A percentile compares a stretch with the other conserved stretches of the same genome.
These are phyloP conservation scores for Aspergillus sp. DNA, from an alignment of 2,329 filamentous ascomycete species.

Conservation along the genomic window DNA sequence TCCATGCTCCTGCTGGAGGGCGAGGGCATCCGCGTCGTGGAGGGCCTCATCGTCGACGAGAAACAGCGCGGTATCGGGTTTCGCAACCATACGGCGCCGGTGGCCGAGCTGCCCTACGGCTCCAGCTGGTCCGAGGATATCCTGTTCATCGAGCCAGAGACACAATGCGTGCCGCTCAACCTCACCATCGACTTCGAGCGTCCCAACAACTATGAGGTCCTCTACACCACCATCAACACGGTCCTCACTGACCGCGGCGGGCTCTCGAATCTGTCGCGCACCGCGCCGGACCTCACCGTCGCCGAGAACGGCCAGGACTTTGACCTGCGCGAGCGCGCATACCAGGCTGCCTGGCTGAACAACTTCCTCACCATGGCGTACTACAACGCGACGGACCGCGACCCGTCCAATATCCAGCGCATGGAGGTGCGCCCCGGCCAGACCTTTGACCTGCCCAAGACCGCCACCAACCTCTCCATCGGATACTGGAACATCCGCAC, in stretches of 20 bases:
- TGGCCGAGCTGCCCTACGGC: conserved; percentile 28
- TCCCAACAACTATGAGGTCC: not conserved
- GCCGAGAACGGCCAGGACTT: conserved; percentile 34
- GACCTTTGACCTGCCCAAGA: not conserved
- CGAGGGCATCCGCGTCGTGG: conserved; percentile 33
- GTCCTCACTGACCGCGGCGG: not conserved
- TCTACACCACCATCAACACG: not conserved
- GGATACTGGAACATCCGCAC: conserved; percentile 6
- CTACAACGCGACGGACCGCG: conserved; percentile 38
- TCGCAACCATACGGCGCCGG: conserved; percentile 46
- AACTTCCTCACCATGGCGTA: conserved; percentile 42
- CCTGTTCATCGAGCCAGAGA: conserved; percentile 48
- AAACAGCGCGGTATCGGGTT: conserved; percentile 44
- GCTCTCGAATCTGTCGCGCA: not conserved
- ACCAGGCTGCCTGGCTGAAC: conserved; percentile 43
- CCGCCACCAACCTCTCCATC: conserved; percentile 20
- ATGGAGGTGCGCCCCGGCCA: not conserved
- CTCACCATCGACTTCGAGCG: conserved; percentile 32
- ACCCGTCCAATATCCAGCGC: conserved; percentile 28
- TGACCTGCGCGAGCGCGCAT: conserved; percentile 40
- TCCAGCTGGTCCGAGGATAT: conserved; percentile 48
- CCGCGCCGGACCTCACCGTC: conserved; percentile 10
- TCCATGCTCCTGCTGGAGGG: conserved; percentile 30
- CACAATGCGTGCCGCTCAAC: conserved; percentile 43
- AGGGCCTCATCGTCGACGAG: conserved; percentile 46